Conservation (phyloP, 179 eudicot species). For the Silene vulgaris region DNA sequence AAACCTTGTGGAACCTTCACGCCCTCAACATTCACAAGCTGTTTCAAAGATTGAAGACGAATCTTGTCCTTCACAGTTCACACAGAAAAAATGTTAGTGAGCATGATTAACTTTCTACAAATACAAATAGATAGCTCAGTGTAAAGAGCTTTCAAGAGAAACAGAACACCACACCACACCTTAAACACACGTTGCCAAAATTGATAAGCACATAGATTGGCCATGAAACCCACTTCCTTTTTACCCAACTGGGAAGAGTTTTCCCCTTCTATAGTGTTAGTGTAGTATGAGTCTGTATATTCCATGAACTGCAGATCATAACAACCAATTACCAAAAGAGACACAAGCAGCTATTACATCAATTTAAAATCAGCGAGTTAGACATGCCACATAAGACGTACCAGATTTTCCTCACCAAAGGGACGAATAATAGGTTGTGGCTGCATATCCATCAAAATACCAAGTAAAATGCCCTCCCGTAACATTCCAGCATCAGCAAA, state of each 20-base stretch:
- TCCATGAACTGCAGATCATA: constrained; percentile 43
- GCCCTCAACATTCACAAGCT: constrained; percentile 34
- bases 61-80: constrained; percentile 63
- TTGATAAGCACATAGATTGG: constrained; percentile 66
- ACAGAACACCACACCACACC: constrained; percentile 52
- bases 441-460: constrained; percentile 76
- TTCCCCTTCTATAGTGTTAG: constrained; percentile 36
- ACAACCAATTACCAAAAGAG: constrained; percentile 16
- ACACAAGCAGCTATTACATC: constrained; percentile 15
- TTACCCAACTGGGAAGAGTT: constrained; percentile 43
- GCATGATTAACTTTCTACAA: constrained; percentile 7
- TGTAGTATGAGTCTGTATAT: constrained; percentile 52
- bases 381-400: constrained; percentile 21
- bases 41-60: constrained; percentile 54
- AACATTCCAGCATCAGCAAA: constrained; percentile 73
- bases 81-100: not conserved
- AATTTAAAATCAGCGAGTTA: not conserved
- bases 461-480: constrained; percentile 84
- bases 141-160: constrained; percentile 2
- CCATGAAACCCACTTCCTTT: constrained; percentile 59
- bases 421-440: constrained; percentile 81
- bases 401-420: constrained; percentile 71
- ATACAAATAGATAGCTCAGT: not conserved
- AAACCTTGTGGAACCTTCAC: constrained; percentile 23
- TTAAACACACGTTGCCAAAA: constrained; percentile 79